Evolutionary conservation across 2,329 filamentous ascomycete genomes (phyloP).

Genomic region (Trichoderma sp.): DNA sequence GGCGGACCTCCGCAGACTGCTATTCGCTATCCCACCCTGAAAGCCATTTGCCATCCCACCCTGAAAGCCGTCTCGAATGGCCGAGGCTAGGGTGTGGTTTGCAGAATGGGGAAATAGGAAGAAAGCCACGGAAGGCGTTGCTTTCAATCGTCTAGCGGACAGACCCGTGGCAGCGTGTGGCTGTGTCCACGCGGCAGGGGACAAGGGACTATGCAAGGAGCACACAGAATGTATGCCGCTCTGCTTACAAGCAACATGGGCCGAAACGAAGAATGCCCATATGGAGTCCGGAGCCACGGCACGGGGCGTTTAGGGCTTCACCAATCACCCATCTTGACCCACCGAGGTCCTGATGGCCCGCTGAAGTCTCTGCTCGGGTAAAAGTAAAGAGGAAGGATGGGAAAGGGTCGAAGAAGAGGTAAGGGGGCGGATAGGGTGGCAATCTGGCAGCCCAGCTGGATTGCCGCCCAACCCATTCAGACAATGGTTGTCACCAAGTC

Average conservation of each 20-base stretch:
- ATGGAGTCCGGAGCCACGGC: not conserved
- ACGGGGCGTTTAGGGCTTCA: not conserved
- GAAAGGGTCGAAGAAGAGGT: not conserved
- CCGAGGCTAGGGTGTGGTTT: slow-evolving; percentile 8
- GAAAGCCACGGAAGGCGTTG: slow-evolving; percentile 6
- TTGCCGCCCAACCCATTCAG: too few relatives aligned
- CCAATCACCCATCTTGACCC: not conserved
- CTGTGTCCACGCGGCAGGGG: slow-evolving; percentile 25
- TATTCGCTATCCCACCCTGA: slow-evolving; percentile 8
- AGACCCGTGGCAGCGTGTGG: slow-evolving; percentile 31
- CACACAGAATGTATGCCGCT: slow-evolving; percentile 13
- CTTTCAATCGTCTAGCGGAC: slow-evolving; percentile 27
- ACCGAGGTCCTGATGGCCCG: not conserved
- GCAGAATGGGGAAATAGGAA: not conserved
- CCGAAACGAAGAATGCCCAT: not conserved
- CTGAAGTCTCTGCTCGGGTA: not conserved
- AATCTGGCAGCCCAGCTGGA: too few relatives aligned
- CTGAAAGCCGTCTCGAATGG: not conserved
- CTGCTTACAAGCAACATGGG: not conserved
- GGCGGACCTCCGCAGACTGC: slow-evolving; percentile 1
- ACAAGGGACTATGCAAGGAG: slow-evolving; percentile 5
- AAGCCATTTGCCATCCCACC: not conserved
- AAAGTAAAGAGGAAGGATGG: not conserved
- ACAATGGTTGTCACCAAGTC: too few relatives aligned
- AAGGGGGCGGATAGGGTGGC: too few relatives aligned